A percentile compares a stretch with the other conserved stretches of the same genome.
Conservation (phyloP, 164 flowering plant species). For the Taxillus chinensis region DNA sequence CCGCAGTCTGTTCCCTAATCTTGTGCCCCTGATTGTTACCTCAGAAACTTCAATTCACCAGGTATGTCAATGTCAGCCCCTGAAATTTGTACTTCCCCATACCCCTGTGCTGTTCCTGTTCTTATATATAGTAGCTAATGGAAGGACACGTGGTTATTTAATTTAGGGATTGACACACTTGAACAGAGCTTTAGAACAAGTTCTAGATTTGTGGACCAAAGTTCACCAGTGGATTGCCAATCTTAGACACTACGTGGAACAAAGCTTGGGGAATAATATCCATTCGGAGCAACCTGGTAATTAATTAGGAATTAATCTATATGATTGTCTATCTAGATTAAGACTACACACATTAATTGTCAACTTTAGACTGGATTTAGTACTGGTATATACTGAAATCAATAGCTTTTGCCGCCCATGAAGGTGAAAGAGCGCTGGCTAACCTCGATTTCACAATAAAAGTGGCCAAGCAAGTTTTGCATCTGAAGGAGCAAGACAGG, state of each 20-base stretch:
- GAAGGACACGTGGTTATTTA: no score
- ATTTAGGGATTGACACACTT: constrained; percentile 6
- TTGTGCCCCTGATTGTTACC: background rate
- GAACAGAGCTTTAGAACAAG: background rate
- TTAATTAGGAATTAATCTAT: background rate
- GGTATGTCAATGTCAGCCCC: background rate
- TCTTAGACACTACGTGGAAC: background rate
- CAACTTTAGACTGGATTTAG: background rate
- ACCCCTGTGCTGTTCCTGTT: no score
- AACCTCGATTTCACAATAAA: constrained; percentile 3
- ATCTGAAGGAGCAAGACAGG: constrained; percentile 6
- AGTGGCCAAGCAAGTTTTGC: background rate
- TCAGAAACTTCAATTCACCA: background rate
- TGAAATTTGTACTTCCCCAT: no score
- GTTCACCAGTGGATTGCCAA: constrained; percentile 7
- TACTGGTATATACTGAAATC: background rate
- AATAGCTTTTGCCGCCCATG: background rate
- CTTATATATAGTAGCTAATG: no score
- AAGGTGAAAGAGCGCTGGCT: constrained; percentile 3
- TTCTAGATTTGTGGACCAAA: constrained; percentile 8
- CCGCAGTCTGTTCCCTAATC: background rate
- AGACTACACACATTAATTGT: background rate
- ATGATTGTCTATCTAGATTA: no score
- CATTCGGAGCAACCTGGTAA: background rate
- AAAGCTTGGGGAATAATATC: background rate